Evolutionary conservation across 495 filamentous ascomycete species (phyloP).

Genomic region (Durotheca rogersii): DNA sequence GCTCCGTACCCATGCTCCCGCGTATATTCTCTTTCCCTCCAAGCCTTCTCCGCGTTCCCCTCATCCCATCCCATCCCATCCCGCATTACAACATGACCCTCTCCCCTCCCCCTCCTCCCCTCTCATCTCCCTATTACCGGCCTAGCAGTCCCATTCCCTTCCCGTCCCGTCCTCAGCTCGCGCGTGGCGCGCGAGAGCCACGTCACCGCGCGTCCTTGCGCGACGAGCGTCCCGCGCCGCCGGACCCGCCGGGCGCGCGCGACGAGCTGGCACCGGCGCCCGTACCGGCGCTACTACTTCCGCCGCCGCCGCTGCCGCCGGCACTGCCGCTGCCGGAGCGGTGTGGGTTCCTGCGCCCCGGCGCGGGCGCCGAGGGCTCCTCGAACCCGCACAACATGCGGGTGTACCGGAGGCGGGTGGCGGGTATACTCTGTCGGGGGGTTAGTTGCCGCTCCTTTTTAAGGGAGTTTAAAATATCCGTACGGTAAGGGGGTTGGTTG

Average conservation of each 20-base stretch:
- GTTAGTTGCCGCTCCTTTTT: not conserved
- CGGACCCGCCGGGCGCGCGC: conserved; percentile 7
- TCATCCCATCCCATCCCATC: no score
- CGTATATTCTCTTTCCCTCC: not conserved
- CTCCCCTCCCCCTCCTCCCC: no score
- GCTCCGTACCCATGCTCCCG: not conserved
- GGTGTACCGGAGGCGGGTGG: conserved; percentile 51
- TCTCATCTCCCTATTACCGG: no score
- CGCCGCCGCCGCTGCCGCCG: conserved; percentile 3
- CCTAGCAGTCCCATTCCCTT: no score
- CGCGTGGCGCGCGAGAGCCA: no score
- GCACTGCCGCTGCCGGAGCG: conserved; percentile 2
- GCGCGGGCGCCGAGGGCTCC: conserved; percentile 21
- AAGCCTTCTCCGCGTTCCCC: no score
- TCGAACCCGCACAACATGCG: conserved; percentile 51
- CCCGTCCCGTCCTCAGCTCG: not conserved
- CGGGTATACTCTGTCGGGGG: conserved; percentile 44
- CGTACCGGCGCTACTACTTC: conserved; percentile 11
- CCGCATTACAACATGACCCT: no score
- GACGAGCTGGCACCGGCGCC: conserved; percentile 4
- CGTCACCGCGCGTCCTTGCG: conserved; percentile 15
- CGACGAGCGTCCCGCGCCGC: conserved; percentile 2
- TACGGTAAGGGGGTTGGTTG: not conserved
- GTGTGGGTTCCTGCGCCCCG: conserved; percentile 17
- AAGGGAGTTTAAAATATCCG: no score